Base-by-base conservation (phyloP, 352 stramenopile genomes). In the Pythium biforme region DNA sequence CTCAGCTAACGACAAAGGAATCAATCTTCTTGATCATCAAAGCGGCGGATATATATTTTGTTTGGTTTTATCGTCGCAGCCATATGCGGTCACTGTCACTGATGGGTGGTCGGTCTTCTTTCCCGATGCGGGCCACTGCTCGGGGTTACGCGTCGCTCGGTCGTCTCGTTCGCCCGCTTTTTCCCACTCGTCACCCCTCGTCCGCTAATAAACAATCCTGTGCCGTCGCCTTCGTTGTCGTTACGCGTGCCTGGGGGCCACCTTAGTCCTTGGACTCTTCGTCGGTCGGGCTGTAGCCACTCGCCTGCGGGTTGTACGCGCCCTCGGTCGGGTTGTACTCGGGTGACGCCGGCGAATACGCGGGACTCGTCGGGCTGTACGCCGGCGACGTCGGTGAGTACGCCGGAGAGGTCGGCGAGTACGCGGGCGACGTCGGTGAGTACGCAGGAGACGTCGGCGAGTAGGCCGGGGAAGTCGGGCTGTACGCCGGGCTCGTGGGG, bases 401-500 rank as follows among this genome's bases (percentile, higher is more conserved):
- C 20, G 75, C 77, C 12, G 76, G 83, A 7, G 62, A 81, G 1
- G 81, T 91, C 10, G 87, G 90, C 12, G 51, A 74, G 56, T 93
- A 95, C 1, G 81, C 76, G 22, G 80, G 77, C 14, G 62, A 83
- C 9, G 83, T 92, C 17, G 83, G 83, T 0, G 22, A 46, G 50
- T 78, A 81, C 17, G 73, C 72, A 6, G 74, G 75, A 0, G 66
- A 76, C 1, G 81, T 90, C n/a, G 84, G 88, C 5, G 54, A 83
- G 66, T 97, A 97, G 0, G 90, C 89, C 7, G 88, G 89, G 11
- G 61, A 84, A 27, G 87, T 92, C 34, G 87, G 86, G 9, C 51
- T 75, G 69, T 96, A 96, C 17, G 87, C 86, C 20, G 88, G 88
- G 0, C 68, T 86, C 19, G 80, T 89, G n/a, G 77, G 77, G 14